A percentile compares a stretch with the other conserved stretches of the same genome.
Evolutionary conservation across 23 red algal genomes (phyloP).

Genomic region (Gracilaria gracilis): DNA sequence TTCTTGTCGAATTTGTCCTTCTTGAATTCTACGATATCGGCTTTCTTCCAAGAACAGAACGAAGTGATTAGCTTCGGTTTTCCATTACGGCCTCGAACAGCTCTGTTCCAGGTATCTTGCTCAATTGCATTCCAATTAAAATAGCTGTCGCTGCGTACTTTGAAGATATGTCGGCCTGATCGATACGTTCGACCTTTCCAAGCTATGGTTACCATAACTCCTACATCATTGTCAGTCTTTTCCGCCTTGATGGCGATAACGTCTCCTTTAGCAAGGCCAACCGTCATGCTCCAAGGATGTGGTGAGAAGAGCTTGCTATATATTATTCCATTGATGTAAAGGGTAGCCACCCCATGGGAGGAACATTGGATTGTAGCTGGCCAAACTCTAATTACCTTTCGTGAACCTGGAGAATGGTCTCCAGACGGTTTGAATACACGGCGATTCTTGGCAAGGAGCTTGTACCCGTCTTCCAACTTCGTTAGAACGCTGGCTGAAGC

Average conservation of each 20-base stretch:
- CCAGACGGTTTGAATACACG: neutral
- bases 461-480: neutral
- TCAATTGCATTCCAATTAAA: neutral
- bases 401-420: neutral
- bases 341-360: neutral
- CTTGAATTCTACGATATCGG: neutral
- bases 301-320: neutral
- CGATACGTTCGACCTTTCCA: slow-evolving; percentile 1
- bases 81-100: neutral
- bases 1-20: neutral
- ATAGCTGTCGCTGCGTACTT: neutral
- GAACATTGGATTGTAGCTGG: neutral
- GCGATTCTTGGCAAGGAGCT: neutral
- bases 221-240: neutral
- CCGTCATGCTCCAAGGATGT: neutral
- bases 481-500: neutral
- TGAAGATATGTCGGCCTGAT: neutral
- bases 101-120: slow-evolving; percentile 1
- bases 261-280: neutral
- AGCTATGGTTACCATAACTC: neutral
- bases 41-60: slow-evolving; percentile 6
- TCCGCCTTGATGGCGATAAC: neutral
- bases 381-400: neutral
- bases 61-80: neutral
- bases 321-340: slow-evolving; percentile 11